Conservation (phyloP, 2,329 filamentous ascomycete species). For the Colletotrichum salicis region DNA sequence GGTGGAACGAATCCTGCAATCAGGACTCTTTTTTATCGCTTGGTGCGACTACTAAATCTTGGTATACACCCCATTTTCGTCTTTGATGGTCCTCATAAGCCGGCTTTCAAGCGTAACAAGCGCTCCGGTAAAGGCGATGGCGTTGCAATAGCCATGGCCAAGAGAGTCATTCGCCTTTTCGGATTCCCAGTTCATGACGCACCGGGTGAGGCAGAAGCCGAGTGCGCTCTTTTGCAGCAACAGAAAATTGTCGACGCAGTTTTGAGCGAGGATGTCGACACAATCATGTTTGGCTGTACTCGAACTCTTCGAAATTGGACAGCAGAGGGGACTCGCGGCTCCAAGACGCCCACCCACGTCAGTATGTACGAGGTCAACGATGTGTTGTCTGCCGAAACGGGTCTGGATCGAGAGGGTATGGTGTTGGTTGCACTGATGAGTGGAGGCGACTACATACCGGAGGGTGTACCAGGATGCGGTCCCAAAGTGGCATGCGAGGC, state of each 20-base stretch:
- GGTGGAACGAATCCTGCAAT: slow-evolving; percentile 90
- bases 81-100: slow-evolving; percentile 88
- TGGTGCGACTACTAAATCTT: slow-evolving; percentile 78
- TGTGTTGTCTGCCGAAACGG: slow-evolving; percentile 54
- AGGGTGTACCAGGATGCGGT: slow-evolving; percentile 88
- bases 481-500: slow-evolving; percentile 91
- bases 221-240: slow-evolving; percentile 87
- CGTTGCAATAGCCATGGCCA: slow-evolving; percentile 79
- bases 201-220: slow-evolving; percentile 94
- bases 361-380: slow-evolving; percentile 77
- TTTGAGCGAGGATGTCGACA: slow-evolving; percentile 95
- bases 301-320: slow-evolving; percentile 85
- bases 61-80: slow-evolving; percentile 91
- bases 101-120: slow-evolving; percentile 89
- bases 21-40: slow-evolving; percentile 90
- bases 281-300: slow-evolving; percentile 94
- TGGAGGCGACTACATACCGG: slow-evolving; percentile 91
- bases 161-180: slow-evolving; percentile 85
- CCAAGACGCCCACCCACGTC: slow-evolving; percentile 83
- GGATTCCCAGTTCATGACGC: slow-evolving; percentile 87
- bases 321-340: slow-evolving; percentile 71
- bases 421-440: slow-evolving; percentile 94
- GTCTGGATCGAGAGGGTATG: slow-evolving; percentile 88
- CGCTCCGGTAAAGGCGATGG: slow-evolving; percentile 72
- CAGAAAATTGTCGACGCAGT: slow-evolving; percentile 91